These are phyloP conservation scores for Arthrocladium fulminans DNA, from an alignment of 2,329 filamentous ascomycete species.

Conservation along the genomic window DNA sequence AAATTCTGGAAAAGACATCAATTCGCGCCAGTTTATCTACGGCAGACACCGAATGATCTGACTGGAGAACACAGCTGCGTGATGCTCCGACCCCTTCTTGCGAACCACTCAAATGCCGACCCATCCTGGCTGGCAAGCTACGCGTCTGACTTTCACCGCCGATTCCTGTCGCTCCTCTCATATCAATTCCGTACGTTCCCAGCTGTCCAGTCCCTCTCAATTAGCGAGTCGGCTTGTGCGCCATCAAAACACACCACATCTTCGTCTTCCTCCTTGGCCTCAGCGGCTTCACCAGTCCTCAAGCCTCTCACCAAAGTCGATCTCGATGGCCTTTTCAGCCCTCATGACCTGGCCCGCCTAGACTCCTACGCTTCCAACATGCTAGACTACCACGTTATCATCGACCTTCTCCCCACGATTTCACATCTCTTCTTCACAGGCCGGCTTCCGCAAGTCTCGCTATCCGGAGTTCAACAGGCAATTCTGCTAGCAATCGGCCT, in stretches of 20 bases:
- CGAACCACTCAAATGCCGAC: slow-evolving; percentile 47
- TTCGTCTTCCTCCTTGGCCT: slow-evolving; percentile 38
- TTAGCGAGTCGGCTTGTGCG: slow-evolving; percentile 71
- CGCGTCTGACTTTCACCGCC: slow-evolving; percentile 81
- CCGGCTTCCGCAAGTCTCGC: slow-evolving; percentile 58
- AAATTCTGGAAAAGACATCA: slow-evolving; percentile 91
- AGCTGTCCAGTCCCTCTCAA: slow-evolving; percentile 67
- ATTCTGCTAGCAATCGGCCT: slow-evolving; percentile 85
- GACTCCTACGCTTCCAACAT: slow-evolving; percentile 95
- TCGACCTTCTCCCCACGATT: slow-evolving; percentile 80
- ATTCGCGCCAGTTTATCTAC: slow-evolving; percentile 84
- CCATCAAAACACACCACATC: slow-evolving; percentile 46
- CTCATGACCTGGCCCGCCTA: slow-evolving; percentile 88
- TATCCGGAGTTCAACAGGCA: slow-evolving; percentile 75
- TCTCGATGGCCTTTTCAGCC: slow-evolving; percentile 69
- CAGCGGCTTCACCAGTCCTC: slow-evolving; percentile 42
- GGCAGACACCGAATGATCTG: slow-evolving; percentile 90
- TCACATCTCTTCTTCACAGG: slow-evolving; percentile 79
- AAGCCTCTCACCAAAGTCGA: slow-evolving; percentile 61
- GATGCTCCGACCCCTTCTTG: slow-evolving; percentile 73
- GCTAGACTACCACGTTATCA: slow-evolving; percentile 93
- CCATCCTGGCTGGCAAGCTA: slow-evolving; percentile 82
- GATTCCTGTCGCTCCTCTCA: slow-evolving; percentile 82
- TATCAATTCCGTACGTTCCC: slow-evolving; percentile 86
- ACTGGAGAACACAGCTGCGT: slow-evolving; percentile 97